phyloP scores from a whole-genome alignment of 2,329 filamentous ascomycete species.

The Torrubiella hemipterigena region DNA sequence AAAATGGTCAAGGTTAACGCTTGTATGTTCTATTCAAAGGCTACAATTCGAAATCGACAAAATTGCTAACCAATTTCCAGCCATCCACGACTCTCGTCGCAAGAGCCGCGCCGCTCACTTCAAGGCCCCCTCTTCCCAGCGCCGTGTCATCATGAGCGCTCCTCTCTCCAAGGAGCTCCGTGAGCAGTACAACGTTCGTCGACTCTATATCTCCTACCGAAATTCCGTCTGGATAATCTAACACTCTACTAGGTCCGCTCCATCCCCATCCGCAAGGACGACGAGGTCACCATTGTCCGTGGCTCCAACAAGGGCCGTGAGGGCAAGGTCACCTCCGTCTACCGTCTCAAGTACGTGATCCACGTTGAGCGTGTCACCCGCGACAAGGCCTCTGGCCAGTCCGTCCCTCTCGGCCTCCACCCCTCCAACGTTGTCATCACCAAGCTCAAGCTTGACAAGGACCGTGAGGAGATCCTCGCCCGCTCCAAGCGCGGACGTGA shows the following conservation, averaged over 20 bases:
- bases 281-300: slow-evolving; percentile 87
- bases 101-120: slow-evolving; percentile 99
- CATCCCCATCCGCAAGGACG: slow-evolving; percentile 96
- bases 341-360: slow-evolving; percentile 95
- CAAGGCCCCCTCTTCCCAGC: slow-evolving; percentile 83
- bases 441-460: slow-evolving; percentile 98
- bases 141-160: slow-evolving; percentile 95
- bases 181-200: slow-evolving; percentile 93
- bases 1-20: slow-evolving; percentile 63
- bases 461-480: slow-evolving; percentile 79
- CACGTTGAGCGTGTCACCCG: slow-evolving; percentile 94
- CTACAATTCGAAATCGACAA: background rate
- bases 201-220: background rate
- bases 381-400: slow-evolving; percentile 96
- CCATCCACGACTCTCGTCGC: slow-evolving; percentile 69
- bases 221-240: background rate
- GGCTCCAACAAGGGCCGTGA: slow-evolving; percentile 95
- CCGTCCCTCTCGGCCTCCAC: slow-evolving; percentile 86
- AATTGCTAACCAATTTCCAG: slow-evolving; percentile 27
- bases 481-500: slow-evolving; percentile 73
- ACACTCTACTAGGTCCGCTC: slow-evolving; percentile 58
- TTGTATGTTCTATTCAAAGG: slow-evolving; percentile 25
- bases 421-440: slow-evolving; percentile 96
- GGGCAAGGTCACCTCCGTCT: slow-evolving; percentile 96
- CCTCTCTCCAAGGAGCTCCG: slow-evolving; percentile 92